These are phyloP conservation scores for Tetracladium setigerum DNA, from an alignment of 495 filamentous ascomycete genomes.

Conservation along the genomic window DNA sequence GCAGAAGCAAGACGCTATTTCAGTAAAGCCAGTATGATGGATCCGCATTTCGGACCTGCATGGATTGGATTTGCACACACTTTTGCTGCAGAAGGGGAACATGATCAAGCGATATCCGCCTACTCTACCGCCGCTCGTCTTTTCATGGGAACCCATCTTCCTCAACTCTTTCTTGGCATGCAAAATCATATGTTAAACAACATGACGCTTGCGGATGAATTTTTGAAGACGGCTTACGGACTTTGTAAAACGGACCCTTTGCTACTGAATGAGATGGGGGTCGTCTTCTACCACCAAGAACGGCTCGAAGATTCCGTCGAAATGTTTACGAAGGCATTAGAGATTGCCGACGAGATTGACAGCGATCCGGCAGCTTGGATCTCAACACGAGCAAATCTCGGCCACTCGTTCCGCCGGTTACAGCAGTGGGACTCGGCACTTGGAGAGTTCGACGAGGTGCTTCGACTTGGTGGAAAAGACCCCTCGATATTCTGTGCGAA, in stretches of 20 bases:
- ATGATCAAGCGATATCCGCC: conserved; percentile 96
- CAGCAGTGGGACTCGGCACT: conserved; percentile 65
- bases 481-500: conserved; percentile 64
- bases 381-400: conserved; percentile 80
- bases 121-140: conserved; percentile 93
- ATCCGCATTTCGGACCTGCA: conserved; percentile 93
- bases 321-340: conserved; percentile 67
- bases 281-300: conserved; percentile 90
- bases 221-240: conserved; percentile 77
- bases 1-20: conserved; percentile 93
- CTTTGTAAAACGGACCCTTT: conserved; percentile 76
- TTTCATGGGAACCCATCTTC: conserved; percentile 95
- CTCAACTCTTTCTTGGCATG: conserved; percentile 96
- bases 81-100: conserved; percentile 99
- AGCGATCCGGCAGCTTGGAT: conserved; percentile 80
- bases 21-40: conserved; percentile 93
- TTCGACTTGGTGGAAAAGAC: conserved; percentile 66
- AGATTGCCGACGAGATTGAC: conserved; percentile 69
- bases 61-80: conserved; percentile 99
- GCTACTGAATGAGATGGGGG: conserved; percentile 89
- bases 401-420: conserved; percentile 72
- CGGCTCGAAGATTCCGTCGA: conserved; percentile 61
- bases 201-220: conserved; percentile 91
- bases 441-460: conserved; percentile 72
- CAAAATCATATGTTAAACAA: conserved; percentile 95